Base-by-base conservation (phyloP, 2,329 filamentous ascomycete genomes). In the Elsinoe australis region DNA sequence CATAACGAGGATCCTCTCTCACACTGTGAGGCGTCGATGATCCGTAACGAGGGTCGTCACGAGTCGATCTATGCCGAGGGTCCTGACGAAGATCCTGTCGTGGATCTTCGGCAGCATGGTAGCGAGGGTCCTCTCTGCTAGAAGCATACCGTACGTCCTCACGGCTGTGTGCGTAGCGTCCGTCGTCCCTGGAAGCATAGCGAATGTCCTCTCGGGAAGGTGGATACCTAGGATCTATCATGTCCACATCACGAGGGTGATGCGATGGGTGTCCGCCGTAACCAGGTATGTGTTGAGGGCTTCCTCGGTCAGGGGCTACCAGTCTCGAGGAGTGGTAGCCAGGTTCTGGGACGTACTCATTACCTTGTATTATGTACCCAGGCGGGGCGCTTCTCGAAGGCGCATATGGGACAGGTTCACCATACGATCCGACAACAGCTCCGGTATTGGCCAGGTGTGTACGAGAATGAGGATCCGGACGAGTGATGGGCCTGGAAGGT, bases 341-440 rank as follows among this genome's bases (percentile, higher is more conserved):
- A 15, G 45, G 34, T 9, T 48, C 55, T n/a, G 61, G 60, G 19
- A 61, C 58, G 52, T 57, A 62, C 49, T 58, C 58, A 47, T 62
- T 56, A 51, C 61, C 61, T 51, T 60, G 60, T 46, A 56, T 55
- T 46, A 60, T 58, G 50, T 61, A 63, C 51, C 61, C 61, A 3
- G 60, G 59, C 17, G 60, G 60, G 31, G 58, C 56, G 38, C 57
- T 56, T 34, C 53, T 41, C 24, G 52, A 55, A 19, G 50, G 52
- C 7, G 56, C 49, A 50, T 58, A 60, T 50, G 52, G 55, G 12
- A 36, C 14, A 12, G 31, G 34, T 24, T 48, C 45, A 14, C 33
- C 45, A 31, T 48, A 36, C 5, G 45, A 39, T 36, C 45, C 45
- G 12, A 48, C 22, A 47, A 58, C 51, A 54, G 57, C 58, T 52